Evolutionary conservation across 768 basidiomycete genomes (phyloP).

Genomic region (Agaricus bisporus): DNA sequence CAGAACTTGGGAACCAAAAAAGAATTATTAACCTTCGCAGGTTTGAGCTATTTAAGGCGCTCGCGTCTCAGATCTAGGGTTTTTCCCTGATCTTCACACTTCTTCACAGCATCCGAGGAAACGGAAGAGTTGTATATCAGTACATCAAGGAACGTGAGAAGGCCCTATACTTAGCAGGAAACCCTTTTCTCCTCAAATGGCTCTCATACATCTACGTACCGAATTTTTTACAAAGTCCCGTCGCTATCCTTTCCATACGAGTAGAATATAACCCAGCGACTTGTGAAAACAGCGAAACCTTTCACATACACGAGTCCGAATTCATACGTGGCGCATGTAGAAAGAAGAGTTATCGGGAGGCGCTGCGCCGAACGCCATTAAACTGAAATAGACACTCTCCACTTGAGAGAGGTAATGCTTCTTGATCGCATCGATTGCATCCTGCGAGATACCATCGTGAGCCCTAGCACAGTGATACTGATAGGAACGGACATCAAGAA

Average conservation of each 20-base stretch:
- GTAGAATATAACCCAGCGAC: no score
- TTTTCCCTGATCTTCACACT: no score
- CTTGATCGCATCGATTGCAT: slow-evolving; percentile 59
- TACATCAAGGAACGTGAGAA: no score
- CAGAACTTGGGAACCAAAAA: no score
- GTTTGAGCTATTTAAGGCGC: no score
- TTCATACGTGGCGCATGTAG: not conserved
- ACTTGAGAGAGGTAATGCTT: slow-evolving; percentile 50
- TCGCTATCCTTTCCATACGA: no score
- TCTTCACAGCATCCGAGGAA: not conserved
- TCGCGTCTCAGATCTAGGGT: no score
- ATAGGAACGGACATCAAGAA: slow-evolving; percentile 43
- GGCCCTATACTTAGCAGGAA: no score
- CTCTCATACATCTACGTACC: no score
- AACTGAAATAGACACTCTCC: slow-evolving; percentile 54
- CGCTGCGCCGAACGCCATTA: slow-evolving; percentile 46
- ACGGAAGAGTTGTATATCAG: not conserved
- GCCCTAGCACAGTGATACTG: not conserved
- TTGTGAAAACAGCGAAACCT: not conserved
- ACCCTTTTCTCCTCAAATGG: no score
- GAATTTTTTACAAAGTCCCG: no score
- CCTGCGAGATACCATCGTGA: slow-evolving; percentile 31
- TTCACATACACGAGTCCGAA: not conserved
- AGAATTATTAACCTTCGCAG: no score
- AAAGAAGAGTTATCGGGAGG: slow-evolving; percentile 4